Evolutionary conservation across 176 grass and related monocot species (phyloP).

Genomic region (Guadua angustifolia): DNA sequence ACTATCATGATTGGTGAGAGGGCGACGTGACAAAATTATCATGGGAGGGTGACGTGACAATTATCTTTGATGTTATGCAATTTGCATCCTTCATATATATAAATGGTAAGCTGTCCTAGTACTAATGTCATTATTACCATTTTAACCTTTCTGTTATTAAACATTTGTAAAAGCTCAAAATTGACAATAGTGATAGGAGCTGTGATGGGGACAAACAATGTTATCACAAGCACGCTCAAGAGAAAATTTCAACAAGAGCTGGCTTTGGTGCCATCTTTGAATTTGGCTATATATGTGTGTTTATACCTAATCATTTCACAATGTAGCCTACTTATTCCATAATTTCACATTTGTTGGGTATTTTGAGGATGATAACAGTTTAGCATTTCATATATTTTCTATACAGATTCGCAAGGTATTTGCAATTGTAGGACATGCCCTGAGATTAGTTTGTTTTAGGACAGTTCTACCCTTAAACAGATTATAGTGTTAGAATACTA

Average conservation of each 20-base stretch:
- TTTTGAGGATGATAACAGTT: not conserved
- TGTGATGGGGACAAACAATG: not conserved
- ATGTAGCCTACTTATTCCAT: not conserved
- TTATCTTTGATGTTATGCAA: not conserved
- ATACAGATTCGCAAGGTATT: not conserved
- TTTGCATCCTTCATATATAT: not conserved
- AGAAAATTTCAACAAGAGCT: not conserved
- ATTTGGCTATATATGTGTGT: not conserved
- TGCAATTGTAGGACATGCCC: not conserved
- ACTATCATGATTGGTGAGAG: constrained; percentile 4
- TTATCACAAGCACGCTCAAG: not conserved
- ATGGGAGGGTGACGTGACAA: constrained; percentile 1
- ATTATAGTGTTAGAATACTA: constrained; percentile 1
- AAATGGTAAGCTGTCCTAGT: not conserved
- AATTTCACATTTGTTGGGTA: not conserved
- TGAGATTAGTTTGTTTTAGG: constrained; percentile 3
- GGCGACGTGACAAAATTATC: constrained; percentile 8
- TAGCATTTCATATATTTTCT: not conserved
- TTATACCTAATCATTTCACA: not conserved
- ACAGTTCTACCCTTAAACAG: not conserved
- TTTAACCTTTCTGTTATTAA: not conserved
- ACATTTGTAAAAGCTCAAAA: not conserved
- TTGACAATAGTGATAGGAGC: not conserved
- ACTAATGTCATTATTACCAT: not conserved
- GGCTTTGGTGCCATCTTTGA: not conserved